Base-by-base conservation (phyloP, 257 asterid genomes). In the Fraxinus cuspidata region DNA sequence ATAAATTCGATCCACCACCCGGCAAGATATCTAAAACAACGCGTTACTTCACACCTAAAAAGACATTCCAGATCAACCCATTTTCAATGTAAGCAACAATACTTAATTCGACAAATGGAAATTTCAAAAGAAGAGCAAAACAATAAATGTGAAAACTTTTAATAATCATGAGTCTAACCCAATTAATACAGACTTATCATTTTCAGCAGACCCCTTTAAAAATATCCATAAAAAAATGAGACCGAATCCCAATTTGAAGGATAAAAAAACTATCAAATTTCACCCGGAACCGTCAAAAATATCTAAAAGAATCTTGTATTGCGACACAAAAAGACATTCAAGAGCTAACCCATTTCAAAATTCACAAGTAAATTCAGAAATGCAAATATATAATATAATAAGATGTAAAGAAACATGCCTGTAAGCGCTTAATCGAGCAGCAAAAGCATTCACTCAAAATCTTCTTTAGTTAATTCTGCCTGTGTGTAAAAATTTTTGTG, bases 391-490 rank as follows among this genome's bases (percentile, higher is more conserved):
- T 71, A 15, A 28, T 69, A 75, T 21, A 56, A 70, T 29, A 67
- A 77, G 40, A 77, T 5, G 49, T 7, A 38, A 15, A 68, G 34
- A 42, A 65, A 77, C 84, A 68, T 68, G 76, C 90, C 87, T 85
- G 86, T 37, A 74, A 74, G 65, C 35, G 75, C 60, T 35, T 15
- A 70, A 72, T 44, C 7, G 71, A 83, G 81, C 83, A 80, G 87
- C 72, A 75, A 53, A 86, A 79, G 47, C 78, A 77, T 76, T 68
- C 65, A 77, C 76, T 72, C 28, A 60, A 31, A 74, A 75, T 11
- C 40, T 44, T 66, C 66, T 3, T 29, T 13, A 31, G 66, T 42
- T 49, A 75, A 72, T 38, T 73, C 44, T 21, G 79, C 8, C 32
- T 25, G 15, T 10, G 12, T 6, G 12, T 6, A 23, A 2, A n/a